These are phyloP conservation scores for Solanum paucissectum DNA, from an alignment of 257 asterid genomes.

Conservation along the genomic window DNA sequence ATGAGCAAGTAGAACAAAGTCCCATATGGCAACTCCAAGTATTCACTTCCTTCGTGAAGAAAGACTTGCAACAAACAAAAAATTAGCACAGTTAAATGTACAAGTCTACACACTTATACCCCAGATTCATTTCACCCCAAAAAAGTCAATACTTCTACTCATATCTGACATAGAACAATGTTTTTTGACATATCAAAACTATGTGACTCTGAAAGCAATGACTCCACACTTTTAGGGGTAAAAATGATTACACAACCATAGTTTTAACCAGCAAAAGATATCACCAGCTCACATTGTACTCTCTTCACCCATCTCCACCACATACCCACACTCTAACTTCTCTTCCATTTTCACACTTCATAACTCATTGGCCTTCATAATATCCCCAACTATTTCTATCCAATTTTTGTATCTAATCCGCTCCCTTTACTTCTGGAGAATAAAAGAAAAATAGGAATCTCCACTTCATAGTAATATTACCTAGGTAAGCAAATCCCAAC, in stretches of 20 bases:
- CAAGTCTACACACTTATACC: neutral
- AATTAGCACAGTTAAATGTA: neutral
- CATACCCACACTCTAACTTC: neutral
- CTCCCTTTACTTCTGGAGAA: neutral
- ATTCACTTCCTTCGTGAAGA: neutral
- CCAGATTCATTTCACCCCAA: neutral
- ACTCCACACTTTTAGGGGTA: neutral
- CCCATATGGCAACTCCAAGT: neutral
- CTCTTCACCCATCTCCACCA: neutral
- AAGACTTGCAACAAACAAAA: neutral
- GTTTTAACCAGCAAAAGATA: neutral
- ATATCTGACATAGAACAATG: neutral
- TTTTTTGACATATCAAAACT: neutral
- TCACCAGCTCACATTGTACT: neutral
- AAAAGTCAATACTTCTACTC: neutral
- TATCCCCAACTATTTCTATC: neutral
- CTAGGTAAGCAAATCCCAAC: neutral
- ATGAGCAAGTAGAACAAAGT: neutral
- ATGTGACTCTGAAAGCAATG: neutral
- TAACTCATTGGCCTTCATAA: neutral
- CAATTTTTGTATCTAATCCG: neutral
- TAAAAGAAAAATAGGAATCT: neutral
- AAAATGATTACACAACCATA: neutral
- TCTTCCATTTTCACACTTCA: neutral
- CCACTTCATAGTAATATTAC: neutral